phyloP scores from a whole-genome alignment of 2,329 filamentous ascomycete genomes.

The Cladobotryum protrusum region DNA sequence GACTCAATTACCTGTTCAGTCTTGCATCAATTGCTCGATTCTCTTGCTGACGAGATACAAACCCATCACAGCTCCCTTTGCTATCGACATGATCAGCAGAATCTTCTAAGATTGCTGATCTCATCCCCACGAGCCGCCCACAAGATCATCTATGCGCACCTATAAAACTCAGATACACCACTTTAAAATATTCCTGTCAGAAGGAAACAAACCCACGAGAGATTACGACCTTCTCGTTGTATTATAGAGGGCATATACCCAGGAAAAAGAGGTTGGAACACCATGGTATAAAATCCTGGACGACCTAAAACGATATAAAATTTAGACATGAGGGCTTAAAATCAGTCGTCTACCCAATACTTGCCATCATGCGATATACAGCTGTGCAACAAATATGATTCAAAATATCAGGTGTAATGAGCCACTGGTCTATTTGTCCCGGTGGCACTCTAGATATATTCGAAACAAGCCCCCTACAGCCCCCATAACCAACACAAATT shows the following conservation, averaged over 20 bases:
- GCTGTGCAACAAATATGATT: no score
- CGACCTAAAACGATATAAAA: not conserved
- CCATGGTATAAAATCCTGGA: not conserved
- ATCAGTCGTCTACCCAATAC: no score
- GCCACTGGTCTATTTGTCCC: no score
- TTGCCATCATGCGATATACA: no score
- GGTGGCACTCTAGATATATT: no score
- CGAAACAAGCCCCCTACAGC: no score
- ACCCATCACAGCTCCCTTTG: conserved; percentile 45
- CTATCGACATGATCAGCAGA: conserved; percentile 46
- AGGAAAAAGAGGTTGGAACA: no score
- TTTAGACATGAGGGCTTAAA: not conserved
- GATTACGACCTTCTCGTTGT: conserved; percentile 5
- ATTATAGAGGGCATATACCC: conserved; percentile 9
- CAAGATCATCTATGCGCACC: not conserved
- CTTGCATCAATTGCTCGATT: not conserved
- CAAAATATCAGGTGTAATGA: no score
- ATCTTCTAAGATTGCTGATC: conserved; percentile 29
- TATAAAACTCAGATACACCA: not conserved
- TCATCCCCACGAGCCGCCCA: not conserved
- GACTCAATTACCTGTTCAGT: not conserved
- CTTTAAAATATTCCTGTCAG: not conserved
- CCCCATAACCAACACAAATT: no score
- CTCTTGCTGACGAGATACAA: not conserved
- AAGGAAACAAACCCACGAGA: not conserved